phyloP scores from a whole-genome alignment of 2,329 filamentous ascomycete genomes.

The Ceratocystis variospora region DNA sequence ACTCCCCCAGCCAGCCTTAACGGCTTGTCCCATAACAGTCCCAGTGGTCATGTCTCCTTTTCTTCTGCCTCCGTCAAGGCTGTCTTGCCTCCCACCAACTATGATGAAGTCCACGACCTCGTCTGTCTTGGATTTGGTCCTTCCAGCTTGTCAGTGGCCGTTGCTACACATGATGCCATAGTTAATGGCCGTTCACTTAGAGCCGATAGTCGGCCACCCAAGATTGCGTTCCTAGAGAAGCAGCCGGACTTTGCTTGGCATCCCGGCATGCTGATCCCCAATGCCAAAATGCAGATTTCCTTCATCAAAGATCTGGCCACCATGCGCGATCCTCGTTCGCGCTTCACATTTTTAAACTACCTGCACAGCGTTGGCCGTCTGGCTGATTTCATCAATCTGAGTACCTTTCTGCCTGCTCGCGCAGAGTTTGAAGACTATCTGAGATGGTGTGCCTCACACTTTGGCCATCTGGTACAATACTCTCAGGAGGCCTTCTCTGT shows the following conservation, averaged over 20 bases:
- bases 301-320: slow-evolving; percentile 95
- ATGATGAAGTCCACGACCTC: slow-evolving; percentile 62
- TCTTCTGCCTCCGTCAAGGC: slow-evolving; percentile 19
- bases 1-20: slow-evolving; percentile 14
- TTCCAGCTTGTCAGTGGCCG: slow-evolving; percentile 75
- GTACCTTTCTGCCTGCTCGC: slow-evolving; percentile 74
- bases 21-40: slow-evolving; percentile 1
- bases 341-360: slow-evolving; percentile 95
- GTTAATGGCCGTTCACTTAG: slow-evolving; percentile 34
- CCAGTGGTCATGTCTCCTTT: neutral
- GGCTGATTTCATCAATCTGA: slow-evolving; percentile 78
- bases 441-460: slow-evolving; percentile 75
- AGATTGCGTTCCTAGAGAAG: slow-evolving; percentile 77
- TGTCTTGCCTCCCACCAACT: slow-evolving; percentile 36
- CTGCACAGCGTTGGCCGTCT: slow-evolving; percentile 69
- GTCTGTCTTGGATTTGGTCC: slow-evolving; percentile 89
- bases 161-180: slow-evolving; percentile 73
- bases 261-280: slow-evolving; percentile 84
- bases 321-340: slow-evolving; percentile 69
- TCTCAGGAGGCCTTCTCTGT: slow-evolving; percentile 63
- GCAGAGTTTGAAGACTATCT: slow-evolving; percentile 93
- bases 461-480: slow-evolving; percentile 60
- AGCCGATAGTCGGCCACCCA: slow-evolving; percentile 36
- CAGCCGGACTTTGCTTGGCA: slow-evolving; percentile 82
- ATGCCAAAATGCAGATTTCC: slow-evolving; percentile 93